Evolutionary conservation across 805 yeast species (phyloP).

Genomic region (Schizosaccharomyces japonicus): DNA sequence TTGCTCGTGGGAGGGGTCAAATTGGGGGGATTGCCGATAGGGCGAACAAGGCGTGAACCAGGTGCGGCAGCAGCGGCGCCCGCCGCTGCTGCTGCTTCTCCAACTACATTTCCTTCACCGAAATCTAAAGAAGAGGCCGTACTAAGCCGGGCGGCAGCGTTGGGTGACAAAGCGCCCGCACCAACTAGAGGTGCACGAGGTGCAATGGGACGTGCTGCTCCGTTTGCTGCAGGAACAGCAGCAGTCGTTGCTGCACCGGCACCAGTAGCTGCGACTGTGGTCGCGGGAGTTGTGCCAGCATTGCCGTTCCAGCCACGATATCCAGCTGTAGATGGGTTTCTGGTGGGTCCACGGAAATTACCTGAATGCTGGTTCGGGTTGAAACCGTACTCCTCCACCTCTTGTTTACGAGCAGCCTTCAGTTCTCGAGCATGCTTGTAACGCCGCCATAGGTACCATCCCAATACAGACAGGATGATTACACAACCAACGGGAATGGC

Average conservation of each 20-base stretch:
- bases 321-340: neutral
- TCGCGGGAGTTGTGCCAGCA: neutral
- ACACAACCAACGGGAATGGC: slow-evolving; percentile 1
- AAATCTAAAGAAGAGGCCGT: neutral
- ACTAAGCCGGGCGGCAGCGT: neutral
- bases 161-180: neutral
- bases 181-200: neutral
- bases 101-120: too few species aligned
- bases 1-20: neutral
- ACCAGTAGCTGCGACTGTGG: neutral
- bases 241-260: neutral
- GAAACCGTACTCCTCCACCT: neutral
- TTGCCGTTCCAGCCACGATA: slow-evolving; percentile 1
- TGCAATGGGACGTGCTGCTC: neutral
- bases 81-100: neutral
- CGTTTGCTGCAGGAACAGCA: neutral
- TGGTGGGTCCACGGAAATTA: slow-evolving; percentile 1
- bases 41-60: neutral
- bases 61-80: neutral
- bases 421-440: neutral
- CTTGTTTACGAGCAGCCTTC: neutral
- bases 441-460: neutral
- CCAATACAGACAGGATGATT: neutral
- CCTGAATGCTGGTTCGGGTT: neutral
- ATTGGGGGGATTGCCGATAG: neutral